These are phyloP conservation scores for Abrus precatorius DNA, from an alignment of 306 rosid species.

Conservation along the genomic window DNA sequence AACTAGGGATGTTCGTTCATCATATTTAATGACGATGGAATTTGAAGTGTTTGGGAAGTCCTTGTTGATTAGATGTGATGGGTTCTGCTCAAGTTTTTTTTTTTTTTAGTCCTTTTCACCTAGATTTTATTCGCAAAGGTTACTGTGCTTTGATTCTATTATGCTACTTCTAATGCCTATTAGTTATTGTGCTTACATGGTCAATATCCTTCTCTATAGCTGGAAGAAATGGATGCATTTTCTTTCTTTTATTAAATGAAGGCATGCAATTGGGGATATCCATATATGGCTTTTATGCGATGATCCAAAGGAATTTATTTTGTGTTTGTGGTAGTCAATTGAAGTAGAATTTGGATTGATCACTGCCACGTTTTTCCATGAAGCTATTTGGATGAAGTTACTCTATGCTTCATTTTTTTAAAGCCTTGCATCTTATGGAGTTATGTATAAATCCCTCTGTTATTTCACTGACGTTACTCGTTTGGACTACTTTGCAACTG, in stretches of 20 bases:
- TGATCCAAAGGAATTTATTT: conserved; percentile 16
- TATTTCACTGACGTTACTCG: conserved; percentile 30
- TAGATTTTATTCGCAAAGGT: not conserved
- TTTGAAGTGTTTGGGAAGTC: not conserved
- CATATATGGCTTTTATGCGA: not conserved
- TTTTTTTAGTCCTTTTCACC: not conserved
- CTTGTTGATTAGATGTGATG: conserved; percentile 14
- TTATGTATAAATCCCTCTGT: not conserved
- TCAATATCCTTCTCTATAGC: not conserved
- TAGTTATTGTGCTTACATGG: not conserved
- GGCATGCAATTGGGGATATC: conserved; percentile 4
- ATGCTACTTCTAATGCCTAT: conserved; percentile 13
- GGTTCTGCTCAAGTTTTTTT: not conserved
- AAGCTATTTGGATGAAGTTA: conserved; percentile 7
- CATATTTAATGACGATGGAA: not conserved
- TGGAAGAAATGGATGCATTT: conserved; percentile 15
- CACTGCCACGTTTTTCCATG: not conserved
- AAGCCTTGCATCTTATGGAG: conserved; percentile 7
- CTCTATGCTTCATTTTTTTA: conserved; percentile 3
- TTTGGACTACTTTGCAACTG: conserved; percentile 36
- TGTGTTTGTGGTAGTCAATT: conserved; percentile 12
- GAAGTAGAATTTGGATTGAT: conserved; percentile 25
- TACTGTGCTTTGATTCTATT: not conserved
- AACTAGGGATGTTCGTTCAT: not conserved
- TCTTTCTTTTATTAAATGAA: conserved; percentile 13